Evolutionary conservation across 2,329 filamentous ascomycete species (phyloP), one percentile per base, ranked within the genome.

Genomic region (Arthrobotrys conoides): DNA sequence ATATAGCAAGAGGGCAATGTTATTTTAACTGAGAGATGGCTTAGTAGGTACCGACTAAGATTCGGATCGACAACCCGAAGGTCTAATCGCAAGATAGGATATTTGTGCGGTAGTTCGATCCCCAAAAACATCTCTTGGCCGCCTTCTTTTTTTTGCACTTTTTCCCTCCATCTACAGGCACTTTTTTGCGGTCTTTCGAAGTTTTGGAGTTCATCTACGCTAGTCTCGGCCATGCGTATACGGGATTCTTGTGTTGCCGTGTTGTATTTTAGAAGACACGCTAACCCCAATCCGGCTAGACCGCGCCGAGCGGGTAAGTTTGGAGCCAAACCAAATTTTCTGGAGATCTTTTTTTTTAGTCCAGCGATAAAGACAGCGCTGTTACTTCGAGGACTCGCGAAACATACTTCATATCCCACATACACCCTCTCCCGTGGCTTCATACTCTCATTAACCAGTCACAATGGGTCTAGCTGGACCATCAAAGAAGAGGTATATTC

Each of bases 391-490:
- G n/a, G 14, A n/a, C 18, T 12, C 12, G 48, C 22, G 12, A 51
- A 5, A 51, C 44, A 20, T 30, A 30, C 27, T n/a, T n/a, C n/a
- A 6, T 6, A 30, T 46, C 6, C n/a, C 22, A 14, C 27, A 51
- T 27, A 51, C 48, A 41, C 12, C 9, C 38, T 8, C 36, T 38
- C 12, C 12, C 10, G 16, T 22, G 22, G 3, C 22, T 10, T 10
- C 22, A 16, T 6, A 2, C 8, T 3, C 53, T 44, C 49, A 30
- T 38, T 27, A 20, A 51, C 14, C 18, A n/a, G n/a, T 51, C 61
- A 65, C 63, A 78, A 78, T 78, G 75, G 75, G 75, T 72, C 75
- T 78, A 63, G 75, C 75, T 44, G 75, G 75, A 24, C 75, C 75
- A 14, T 78, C 75, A 44, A 78, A 78, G 64, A 78, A 78, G 68